Percentiles rank a stretch among this genome's conserved stretches.
Conservation (phyloP, 176 grass and related monocot species). For the Cenchrus fungigraminus region DNA sequence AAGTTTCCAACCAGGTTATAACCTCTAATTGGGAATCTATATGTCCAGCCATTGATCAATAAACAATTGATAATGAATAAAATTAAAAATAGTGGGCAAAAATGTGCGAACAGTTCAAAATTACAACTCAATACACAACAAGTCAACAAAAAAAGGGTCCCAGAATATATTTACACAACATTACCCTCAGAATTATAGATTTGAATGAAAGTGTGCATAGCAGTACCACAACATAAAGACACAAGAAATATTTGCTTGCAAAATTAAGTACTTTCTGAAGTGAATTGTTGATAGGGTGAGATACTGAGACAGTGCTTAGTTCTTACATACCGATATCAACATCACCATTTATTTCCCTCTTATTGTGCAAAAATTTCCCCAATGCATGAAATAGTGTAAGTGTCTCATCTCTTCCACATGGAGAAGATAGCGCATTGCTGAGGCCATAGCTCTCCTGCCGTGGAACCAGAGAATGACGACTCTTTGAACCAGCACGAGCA, state of each 20-base stretch:
- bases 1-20: background rate
- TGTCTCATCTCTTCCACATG: slow-evolving; percentile 89
- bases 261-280: slow-evolving; percentile 17
- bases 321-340: slow-evolving; percentile 51
- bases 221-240: slow-evolving; percentile 3
- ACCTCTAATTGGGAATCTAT: background rate
- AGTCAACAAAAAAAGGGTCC: background rate
- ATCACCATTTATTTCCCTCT: slow-evolving; percentile 61
- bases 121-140: background rate
- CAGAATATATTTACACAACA: background rate
- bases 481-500: slow-evolving; percentile 33
- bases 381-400: slow-evolving; percentile 91
- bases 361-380: slow-evolving; percentile 98
- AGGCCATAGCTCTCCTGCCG: slow-evolving; percentile 29
- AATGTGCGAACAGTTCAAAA: slow-evolving; percentile 7
- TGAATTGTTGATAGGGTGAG: slow-evolving; percentile 25
- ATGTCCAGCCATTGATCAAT: background rate
- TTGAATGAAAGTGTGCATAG: background rate
- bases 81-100: slow-evolving; percentile 24
- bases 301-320: slow-evolving; percentile 14
- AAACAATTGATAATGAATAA: background rate
- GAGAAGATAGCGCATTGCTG: slow-evolving; percentile 46
- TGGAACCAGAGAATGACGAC: slow-evolving; percentile 31
- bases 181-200: background rate
- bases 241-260: background rate